Conservation (phyloP, 2,329 filamentous ascomycete species). For the Ampelomyces quisqualis region DNA sequence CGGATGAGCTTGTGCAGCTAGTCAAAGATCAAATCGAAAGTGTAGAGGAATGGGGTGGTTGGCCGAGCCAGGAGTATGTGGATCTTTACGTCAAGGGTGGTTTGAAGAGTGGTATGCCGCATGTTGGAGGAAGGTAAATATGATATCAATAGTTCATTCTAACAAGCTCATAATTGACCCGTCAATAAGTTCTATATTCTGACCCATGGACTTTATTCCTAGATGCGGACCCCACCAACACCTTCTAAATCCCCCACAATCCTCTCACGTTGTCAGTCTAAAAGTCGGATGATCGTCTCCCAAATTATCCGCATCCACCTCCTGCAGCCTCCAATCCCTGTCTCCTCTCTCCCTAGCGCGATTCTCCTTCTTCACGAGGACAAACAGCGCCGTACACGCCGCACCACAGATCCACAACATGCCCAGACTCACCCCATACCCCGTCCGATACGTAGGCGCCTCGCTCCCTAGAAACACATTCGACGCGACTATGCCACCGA, state of each 20-base stretch:
- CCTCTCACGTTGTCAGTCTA: constrained; percentile 41
- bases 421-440: constrained; percentile 52
- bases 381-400: constrained; percentile 46
- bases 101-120: constrained; percentile 14
- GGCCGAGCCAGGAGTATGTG: constrained; percentile 48
- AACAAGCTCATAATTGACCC: no score
- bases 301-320: constrained; percentile 50
- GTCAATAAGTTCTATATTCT: no score
- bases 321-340: constrained; percentile 48
- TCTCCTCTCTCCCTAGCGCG: constrained; percentile 50
- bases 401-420: constrained; percentile 53
- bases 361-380: constrained; percentile 51
- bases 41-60: constrained; percentile 47
- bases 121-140: constrained; percentile 14
- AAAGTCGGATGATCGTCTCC: constrained; percentile 56
- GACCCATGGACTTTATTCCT: no score
- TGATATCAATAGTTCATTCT: background rate
- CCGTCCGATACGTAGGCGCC: constrained; percentile 50
- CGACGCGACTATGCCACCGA: constrained; percentile 53
- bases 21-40: constrained; percentile 37
- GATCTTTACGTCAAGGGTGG: constrained; percentile 32
- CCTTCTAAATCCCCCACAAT: background rate
- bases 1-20: constrained; percentile 35
- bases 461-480: constrained; percentile 53
- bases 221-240: no score